Evolutionary conservation across 805 yeast genomes (phyloP).

Genomic region (Saccharomycopsis amapae): DNA sequence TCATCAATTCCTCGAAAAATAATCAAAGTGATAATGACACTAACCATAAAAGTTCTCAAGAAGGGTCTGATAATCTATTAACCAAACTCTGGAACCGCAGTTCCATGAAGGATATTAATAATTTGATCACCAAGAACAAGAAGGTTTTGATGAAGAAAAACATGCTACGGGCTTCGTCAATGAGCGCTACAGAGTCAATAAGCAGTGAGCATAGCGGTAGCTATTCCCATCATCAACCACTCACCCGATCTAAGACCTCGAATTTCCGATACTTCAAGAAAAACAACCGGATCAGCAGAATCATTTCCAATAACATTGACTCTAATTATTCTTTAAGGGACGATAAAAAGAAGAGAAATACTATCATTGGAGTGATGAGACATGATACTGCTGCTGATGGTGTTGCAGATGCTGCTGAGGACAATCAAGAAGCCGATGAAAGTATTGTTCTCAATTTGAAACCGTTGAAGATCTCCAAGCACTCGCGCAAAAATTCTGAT

Average conservation of each 20-base stretch:
- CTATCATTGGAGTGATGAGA: conserved; percentile 7
- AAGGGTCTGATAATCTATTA: background rate
- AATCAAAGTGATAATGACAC: background rate
- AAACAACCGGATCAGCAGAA: conserved; percentile 12
- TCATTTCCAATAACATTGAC: conserved; percentile 15
- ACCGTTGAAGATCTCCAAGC: conserved; percentile 16
- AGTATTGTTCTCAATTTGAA: conserved; percentile 8
- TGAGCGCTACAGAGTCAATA: conserved; percentile 2
- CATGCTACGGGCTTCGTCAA: conserved; percentile 3
- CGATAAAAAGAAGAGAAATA: conserved; percentile 2
- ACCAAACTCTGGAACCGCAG: background rate
- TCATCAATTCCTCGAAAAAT: background rate
- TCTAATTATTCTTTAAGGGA: conserved; percentile 1
- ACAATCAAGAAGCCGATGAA: conserved; percentile 1
- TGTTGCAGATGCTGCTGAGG: background rate
- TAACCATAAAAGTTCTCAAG: too few relatives aligned
- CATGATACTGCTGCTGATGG: background rate
- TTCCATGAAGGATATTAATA: background rate
- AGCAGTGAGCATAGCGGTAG: too few relatives aligned
- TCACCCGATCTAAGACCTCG: background rate
- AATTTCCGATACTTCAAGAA: conserved; percentile 14
- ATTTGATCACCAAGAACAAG: background rate
- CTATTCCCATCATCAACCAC: too few relatives aligned
- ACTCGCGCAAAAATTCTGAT: background rate
- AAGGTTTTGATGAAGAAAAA: background rate